phyloP scores from a whole-genome alignment of 2,329 filamentous ascomycete genomes.

The Aspergillus cejpii region DNA sequence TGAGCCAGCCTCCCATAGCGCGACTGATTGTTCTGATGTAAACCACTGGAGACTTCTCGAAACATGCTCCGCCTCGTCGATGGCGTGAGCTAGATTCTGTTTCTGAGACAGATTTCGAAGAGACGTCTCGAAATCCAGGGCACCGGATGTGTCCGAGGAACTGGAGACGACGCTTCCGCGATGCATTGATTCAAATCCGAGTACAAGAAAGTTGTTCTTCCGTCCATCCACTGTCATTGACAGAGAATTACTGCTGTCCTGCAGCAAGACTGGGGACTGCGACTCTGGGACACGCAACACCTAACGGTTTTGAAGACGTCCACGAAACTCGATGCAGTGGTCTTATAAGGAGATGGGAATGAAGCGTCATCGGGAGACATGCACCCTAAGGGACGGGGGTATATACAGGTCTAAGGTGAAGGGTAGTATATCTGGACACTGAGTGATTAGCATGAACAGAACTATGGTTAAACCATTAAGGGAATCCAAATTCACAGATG shows the following conservation, averaged over 20 bases:
- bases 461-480: conserved; percentile 5
- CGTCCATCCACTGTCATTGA: conserved; percentile 30
- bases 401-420: conserved; percentile 12
- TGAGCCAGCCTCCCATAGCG: conserved; percentile 36
- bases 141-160: conserved; percentile 34
- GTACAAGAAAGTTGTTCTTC: conserved; percentile 26
- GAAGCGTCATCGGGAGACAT: conserved; percentile 42
- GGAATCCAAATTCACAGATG: too few relatives aligned
- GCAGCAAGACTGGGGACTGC: conserved; percentile 31
- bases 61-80: conserved; percentile 36
- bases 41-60: conserved; percentile 32
- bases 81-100: conserved; percentile 30
- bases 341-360: conserved; percentile 31
- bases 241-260: conserved; percentile 28
- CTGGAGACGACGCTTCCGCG: conserved; percentile 36
- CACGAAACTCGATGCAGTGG: conserved; percentile 35
- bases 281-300: conserved; percentile 35
- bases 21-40: conserved; percentile 35
- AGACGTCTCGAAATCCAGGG: conserved; percentile 36
- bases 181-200: conserved; percentile 40
- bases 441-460: conserved; percentile 11
- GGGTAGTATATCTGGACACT: conserved; percentile 16
- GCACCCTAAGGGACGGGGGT: conserved; percentile 24
- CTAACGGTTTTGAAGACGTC: conserved; percentile 42
- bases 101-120: conserved; percentile 31